phyloP scores from a whole-genome alignment of 495 filamentous ascomycete genomes.

The Lasiosphaeria miniovina region DNA sequence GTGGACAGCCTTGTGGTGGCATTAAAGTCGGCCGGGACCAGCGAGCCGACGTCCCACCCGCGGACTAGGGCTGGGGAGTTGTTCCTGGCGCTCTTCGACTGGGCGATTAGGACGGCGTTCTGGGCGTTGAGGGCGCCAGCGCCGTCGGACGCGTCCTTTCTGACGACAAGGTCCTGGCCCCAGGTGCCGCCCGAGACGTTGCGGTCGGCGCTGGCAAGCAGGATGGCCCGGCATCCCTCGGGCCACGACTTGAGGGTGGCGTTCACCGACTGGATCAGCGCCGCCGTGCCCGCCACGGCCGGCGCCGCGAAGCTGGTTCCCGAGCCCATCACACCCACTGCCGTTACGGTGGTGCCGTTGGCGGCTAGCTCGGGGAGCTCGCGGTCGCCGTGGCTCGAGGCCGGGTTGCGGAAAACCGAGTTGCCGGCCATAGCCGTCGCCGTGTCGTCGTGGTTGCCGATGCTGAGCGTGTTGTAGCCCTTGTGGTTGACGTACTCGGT shows the following conservation, averaged over 20 bases:
- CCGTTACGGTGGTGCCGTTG: background rate
- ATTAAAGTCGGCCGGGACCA: background rate
- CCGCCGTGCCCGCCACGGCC: background rate
- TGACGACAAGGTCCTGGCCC: background rate
- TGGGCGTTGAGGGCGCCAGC: background rate
- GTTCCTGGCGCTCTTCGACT: background rate
- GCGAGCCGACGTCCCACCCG: background rate
- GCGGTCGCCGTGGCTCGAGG: background rate
- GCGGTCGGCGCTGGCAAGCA: background rate
- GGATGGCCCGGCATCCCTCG: background rate
- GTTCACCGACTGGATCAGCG: background rate
- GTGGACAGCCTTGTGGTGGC: background rate
- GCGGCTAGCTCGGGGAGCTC: background rate
- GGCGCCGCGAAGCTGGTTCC: background rate
- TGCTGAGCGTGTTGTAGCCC: slow-evolving; percentile 1
- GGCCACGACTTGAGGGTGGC: background rate
- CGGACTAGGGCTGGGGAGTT: background rate
- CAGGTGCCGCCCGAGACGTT: background rate
- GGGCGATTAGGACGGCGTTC: too few relatives aligned
- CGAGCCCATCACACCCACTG: background rate
- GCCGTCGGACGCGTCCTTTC: background rate
- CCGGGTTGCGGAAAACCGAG: background rate
- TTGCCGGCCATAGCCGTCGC: background rate
- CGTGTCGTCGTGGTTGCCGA: background rate
- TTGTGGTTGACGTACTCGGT: slow-evolving; percentile 3